Evolutionary conservation across 176 grass and related monocot species (phyloP).

Genomic region (Chloris gayana): DNA sequence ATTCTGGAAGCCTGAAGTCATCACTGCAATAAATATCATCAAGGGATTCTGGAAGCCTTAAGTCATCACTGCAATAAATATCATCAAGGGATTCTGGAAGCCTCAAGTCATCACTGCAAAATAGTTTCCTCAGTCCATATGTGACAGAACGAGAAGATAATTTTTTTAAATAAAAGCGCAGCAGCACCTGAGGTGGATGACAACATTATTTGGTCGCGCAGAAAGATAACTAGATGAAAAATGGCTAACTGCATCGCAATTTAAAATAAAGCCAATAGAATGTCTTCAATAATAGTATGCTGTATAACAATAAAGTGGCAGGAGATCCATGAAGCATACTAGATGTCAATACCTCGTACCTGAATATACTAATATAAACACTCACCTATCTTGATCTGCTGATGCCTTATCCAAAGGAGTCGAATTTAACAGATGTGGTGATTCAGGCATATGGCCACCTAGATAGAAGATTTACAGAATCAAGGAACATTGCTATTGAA

Average conservation of each 20-base stretch:
- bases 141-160: neutral
- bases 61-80: too few species aligned
- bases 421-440: neutral
- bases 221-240: neutral
- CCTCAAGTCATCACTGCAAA: conserved; percentile 36
- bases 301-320: too few species aligned
- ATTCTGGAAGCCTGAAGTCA: too few species aligned
- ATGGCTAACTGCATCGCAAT: neutral
- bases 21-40: too few species aligned
- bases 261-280: neutral
- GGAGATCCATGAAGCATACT: conserved; percentile 19
- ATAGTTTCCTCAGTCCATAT: conserved; percentile 16
- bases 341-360: neutral
- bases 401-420: neutral
- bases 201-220: too few species aligned
- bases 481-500: neutral
- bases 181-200: too few species aligned
- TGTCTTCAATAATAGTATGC: too few species aligned
- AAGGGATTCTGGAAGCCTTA: too few species aligned
- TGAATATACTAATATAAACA: conserved; percentile 29
- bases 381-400: conserved; percentile 25
- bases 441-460: neutral
- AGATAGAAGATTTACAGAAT: conserved; percentile 35
- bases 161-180: neutral
- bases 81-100: conserved; percentile 47